Evolutionary conservation across 768 basidiomycete species (phyloP).

Genomic region (Hydnum rufescens): DNA sequence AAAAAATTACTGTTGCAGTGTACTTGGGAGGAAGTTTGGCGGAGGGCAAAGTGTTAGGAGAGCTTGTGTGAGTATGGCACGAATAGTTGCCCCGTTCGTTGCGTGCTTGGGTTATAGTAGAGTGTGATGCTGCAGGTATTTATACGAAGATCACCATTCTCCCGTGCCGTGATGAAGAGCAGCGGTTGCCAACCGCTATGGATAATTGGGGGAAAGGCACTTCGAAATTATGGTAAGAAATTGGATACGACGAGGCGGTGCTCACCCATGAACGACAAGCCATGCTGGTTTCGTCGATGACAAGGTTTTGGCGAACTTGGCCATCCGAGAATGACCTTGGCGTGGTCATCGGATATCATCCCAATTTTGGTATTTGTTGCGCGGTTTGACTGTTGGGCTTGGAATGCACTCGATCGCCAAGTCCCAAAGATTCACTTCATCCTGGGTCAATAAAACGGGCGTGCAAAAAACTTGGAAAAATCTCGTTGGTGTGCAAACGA

Average conservation of each 20-base stretch:
- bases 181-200: slow-evolving; percentile 4
- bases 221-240: too few species aligned
- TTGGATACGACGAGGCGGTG: too few species aligned
- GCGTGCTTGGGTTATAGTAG: slow-evolving; percentile 19
- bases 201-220: too few species aligned
- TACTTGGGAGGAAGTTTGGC: not conserved
- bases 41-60: slow-evolving; percentile 13
- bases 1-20: slow-evolving; percentile 9
- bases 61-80: slow-evolving; percentile 19
- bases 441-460: not conserved
- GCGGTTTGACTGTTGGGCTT: not conserved
- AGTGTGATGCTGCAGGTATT: slow-evolving; percentile 1
- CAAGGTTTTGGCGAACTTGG: slow-evolving; percentile 17
- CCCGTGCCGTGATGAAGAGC: slow-evolving; percentile 5
- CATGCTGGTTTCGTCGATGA: slow-evolving; percentile 23
- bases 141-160: slow-evolving; percentile 4
- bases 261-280: slow-evolving; percentile 24
- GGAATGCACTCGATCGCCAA: not conserved
- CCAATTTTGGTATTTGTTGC: slow-evolving; percentile 12
- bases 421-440: not conserved
- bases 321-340: slow-evolving; percentile 15
- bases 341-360: slow-evolving; percentile 13
- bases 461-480: not conserved
- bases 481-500: not conserved
- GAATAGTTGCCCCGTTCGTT: slow-evolving; percentile 25